phyloP scores from a whole-genome alignment of 1,284 basidiomycete genomes.

The Ustilago bromivora region DNA sequence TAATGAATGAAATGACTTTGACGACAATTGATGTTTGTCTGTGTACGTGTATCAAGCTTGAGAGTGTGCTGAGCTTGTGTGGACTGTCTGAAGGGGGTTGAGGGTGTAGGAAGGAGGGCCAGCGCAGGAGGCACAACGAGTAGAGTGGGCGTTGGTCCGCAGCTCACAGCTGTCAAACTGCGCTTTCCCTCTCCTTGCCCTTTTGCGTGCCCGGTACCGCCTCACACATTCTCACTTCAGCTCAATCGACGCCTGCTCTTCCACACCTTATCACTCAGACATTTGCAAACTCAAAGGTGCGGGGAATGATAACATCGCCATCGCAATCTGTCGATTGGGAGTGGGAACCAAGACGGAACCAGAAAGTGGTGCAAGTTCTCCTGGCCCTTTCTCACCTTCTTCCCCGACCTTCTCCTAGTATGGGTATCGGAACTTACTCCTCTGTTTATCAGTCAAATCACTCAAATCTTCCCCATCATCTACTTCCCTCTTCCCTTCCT shows the following conservation, averaged over 20 bases:
- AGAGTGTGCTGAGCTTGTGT: neutral
- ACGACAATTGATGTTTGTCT: neutral
- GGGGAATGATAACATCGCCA: neutral
- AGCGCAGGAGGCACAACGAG: too few species aligned
- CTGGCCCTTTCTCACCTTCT: constrained; percentile 2
- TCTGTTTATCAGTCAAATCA: constrained; percentile 67
- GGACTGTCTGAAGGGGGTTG: neutral
- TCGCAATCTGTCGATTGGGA: neutral
- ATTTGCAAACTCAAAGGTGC: neutral
- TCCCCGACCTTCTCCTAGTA: constrained; percentile 37
- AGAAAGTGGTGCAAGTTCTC: too few species aligned
- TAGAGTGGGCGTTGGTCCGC: too few species aligned
- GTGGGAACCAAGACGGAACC: too few species aligned
- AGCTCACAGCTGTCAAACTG: constrained; percentile 1
- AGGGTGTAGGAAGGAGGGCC: too few species aligned
- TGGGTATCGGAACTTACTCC: constrained; percentile 65
- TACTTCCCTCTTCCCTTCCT: constrained; percentile 4
- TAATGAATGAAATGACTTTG: neutral
- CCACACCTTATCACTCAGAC: neutral
- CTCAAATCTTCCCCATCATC: constrained; percentile 56
- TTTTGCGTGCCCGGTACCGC: neutral
- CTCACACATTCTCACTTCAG: neutral
- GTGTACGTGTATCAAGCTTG: neutral
- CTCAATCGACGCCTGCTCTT: neutral
- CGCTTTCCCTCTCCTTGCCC: neutral